Evolutionary conservation across 73 alveolate species (phyloP).

Genomic region (Chromera velia): DNA sequence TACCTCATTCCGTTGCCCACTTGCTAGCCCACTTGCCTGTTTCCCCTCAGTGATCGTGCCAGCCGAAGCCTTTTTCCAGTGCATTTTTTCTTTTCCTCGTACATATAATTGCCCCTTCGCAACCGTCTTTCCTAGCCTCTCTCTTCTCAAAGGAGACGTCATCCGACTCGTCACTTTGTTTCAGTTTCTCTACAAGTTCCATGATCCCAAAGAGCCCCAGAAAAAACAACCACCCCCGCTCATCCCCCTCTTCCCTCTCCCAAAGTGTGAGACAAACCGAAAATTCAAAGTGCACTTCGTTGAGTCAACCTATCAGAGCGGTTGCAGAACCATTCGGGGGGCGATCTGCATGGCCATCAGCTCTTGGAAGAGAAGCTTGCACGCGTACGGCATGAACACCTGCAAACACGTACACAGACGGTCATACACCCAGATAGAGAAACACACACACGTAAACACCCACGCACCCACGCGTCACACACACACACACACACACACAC

Average conservation of each 20-base stretch:
- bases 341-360: slow-evolving; percentile 96
- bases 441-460: not conserved
- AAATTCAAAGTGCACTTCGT: not conserved
- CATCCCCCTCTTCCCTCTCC: not conserved
- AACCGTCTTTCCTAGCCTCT: too few species aligned
- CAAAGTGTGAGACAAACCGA: not conserved
- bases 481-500: not conserved
- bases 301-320: not conserved
- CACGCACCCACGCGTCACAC: not conserved
- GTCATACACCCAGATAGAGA: not conserved
- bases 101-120: too few species aligned
- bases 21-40: too few species aligned
- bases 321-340: slow-evolving; percentile 75
- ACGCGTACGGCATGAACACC: slow-evolving; percentile 63
- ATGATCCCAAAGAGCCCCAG: too few species aligned
- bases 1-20: too few species aligned
- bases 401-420: not conserved
- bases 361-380: slow-evolving; percentile 93
- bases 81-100: too few species aligned
- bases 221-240: not conserved
- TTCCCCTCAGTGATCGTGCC: too few species aligned
- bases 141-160: too few species aligned
- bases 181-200: too few species aligned
- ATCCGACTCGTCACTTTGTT: too few species aligned
- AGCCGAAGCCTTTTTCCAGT: too few species aligned